Evolutionary conservation across 306 rosid species (phyloP), one percentile per base, ranked within the genome.

Genomic region (Ormosia emarginata): DNA sequence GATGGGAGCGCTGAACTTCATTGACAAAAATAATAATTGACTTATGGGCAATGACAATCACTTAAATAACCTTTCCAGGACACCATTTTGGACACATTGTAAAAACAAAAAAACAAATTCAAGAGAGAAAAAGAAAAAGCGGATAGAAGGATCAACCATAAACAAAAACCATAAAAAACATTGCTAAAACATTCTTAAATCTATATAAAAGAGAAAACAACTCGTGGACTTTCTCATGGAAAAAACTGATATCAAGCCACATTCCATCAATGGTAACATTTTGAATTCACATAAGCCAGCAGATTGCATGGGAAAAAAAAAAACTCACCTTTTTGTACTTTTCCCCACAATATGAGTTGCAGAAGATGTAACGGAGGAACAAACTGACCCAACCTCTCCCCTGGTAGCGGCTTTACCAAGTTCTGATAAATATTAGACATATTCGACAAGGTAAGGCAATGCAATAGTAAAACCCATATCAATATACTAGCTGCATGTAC

Each of bases 371-470:
- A 71, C 67, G 1, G 87, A 72, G 39, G 88, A 62, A 72, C 82
- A 79, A 80, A 75, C 74, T 52, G 83, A 83, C 58, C 80, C 90
- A 82, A 41, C 79, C 40, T 86, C 92, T 61, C 79, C 88, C 68
- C 85, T 84, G 83, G 59, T 79, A 46, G 84, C 52, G 11, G 72
- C 76, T 78, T 88, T 82, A 62, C 86, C 79, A 18, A 55, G 74
- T 71, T 90, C 97, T 92, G 88, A 83, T 84, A 92, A 65, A 71
- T 78, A 75, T 74, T 75, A 84, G 76, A 82, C 89, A 76, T 24
- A 66, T 82, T 82, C 79, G 65, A 83, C 75, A 81, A 72, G 75
- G 67, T 82, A 85, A 81, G 86, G 78, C 69, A 59, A 67, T 67
- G 70, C 72, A 79, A 76, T 67, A 79, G 9, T 63, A 52, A 82